phyloP scores from a whole-genome alignment of 352 stramenopile genomes.

The Pythium brassicae region DNA sequence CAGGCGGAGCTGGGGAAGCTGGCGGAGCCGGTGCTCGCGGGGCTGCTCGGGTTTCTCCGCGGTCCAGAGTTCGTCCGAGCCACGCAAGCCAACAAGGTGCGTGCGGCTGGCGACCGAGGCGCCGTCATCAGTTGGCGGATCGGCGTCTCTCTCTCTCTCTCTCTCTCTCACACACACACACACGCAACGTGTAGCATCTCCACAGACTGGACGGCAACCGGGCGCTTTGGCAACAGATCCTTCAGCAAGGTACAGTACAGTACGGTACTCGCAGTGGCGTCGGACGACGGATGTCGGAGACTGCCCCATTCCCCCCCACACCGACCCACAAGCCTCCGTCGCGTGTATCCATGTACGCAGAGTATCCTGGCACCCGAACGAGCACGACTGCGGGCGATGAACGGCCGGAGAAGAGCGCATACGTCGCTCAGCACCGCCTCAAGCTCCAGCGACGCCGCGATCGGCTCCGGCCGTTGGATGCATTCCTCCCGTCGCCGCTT shows the following conservation, averaged over 20 bases:
- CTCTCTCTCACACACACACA: no score
- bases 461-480: not conserved
- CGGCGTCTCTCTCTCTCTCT: no score
- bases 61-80: constrained; percentile 28
- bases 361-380: not conserved
- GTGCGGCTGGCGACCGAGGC: not conserved
- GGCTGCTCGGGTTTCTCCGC: constrained; percentile 24
- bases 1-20: constrained; percentile 40
- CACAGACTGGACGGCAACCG: constrained; percentile 7
- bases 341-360: not conserved
- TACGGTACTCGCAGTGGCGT: no score
- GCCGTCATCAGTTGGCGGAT: not conserved
- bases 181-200: constrained; percentile 1
- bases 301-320: no score
- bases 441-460: not conserved
- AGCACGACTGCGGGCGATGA: not conserved
- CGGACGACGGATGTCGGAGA: no score
- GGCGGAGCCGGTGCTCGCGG: constrained; percentile 23
- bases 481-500: not conserved
- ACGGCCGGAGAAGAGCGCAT: not conserved
- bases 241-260: constrained; percentile 24
- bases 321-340: no score
- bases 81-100: constrained; percentile 34
- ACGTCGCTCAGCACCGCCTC: not conserved
- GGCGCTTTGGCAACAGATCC: constrained; percentile 26